phyloP scores from a whole-genome alignment of 495 filamentous ascomycete species.

The Viridothelium virens region DNA sequence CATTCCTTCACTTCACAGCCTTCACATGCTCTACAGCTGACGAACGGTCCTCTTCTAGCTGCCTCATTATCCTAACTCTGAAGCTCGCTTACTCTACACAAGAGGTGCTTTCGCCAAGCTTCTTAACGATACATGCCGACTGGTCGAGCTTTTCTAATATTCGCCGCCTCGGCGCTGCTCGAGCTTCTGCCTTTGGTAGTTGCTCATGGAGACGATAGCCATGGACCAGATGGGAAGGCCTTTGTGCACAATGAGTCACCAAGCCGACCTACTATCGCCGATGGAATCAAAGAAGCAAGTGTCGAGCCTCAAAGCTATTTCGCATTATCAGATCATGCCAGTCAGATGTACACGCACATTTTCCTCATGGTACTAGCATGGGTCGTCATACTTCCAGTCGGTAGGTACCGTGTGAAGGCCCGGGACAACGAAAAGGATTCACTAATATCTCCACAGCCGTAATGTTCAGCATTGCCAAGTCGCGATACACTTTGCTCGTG shows the following conservation, averaged over 20 bases:
- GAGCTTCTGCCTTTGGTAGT: not conserved
- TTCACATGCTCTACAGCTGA: not conserved
- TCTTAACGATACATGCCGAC: constrained; percentile 1
- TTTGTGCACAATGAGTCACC: not conserved
- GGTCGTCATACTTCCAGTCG: constrained; percentile 74
- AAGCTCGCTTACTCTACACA: not conserved
- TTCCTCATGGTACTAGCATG: constrained; percentile 70
- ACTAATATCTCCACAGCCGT: constrained; percentile 42
- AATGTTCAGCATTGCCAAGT: constrained; percentile 79
- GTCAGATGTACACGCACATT: constrained; percentile 70
- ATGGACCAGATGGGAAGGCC: constrained; percentile 1
- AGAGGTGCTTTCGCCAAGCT: not conserved
- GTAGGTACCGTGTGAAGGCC: not conserved
- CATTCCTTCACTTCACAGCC: not conserved
- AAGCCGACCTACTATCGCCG: not conserved
- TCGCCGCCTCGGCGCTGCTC: not conserved
- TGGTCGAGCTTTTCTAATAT: not conserved
- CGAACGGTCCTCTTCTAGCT: not conserved
- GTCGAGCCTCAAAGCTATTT: constrained; percentile 50
- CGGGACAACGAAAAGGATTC: not conserved
- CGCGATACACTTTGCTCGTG: constrained; percentile 59
- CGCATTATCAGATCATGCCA: constrained; percentile 54
- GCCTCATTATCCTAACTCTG: not conserved
- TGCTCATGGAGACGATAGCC: not conserved
- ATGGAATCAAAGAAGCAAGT: not conserved